Evolutionary conservation across 129 eudicot genomes (phyloP).

Genomic region (Lonicera japonica): DNA sequence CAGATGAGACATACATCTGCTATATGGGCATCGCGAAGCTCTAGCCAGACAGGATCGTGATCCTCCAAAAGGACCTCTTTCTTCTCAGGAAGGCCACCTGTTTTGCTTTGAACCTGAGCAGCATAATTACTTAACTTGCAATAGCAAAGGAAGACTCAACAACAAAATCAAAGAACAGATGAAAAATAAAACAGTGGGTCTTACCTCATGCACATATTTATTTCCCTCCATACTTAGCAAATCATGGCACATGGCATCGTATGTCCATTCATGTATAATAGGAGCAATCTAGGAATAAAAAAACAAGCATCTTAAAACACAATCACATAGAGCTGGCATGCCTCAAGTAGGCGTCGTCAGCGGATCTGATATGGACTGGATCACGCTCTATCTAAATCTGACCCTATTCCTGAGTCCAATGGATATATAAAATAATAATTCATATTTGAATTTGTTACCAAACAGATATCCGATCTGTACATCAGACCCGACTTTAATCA

Average conservation of each 20-base stretch:
- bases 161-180: slow-evolving; percentile 7
- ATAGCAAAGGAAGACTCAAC: slow-evolving; percentile 10
- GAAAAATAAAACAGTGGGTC: slow-evolving; percentile 10
- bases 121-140: slow-evolving; percentile 29
- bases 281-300: slow-evolving; percentile 72
- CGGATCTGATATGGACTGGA: too few species aligned
- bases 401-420: too few species aligned
- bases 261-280: slow-evolving; percentile 93
- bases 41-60: slow-evolving; percentile 94
- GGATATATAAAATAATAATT: too few species aligned
- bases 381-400: too few species aligned
- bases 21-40: slow-evolving; percentile 96
- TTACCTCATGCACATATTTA: slow-evolving; percentile 92
- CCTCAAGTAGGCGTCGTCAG: too few species aligned
- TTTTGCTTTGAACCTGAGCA: slow-evolving; percentile 76
- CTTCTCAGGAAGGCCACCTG: slow-evolving; percentile 79
- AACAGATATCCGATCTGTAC: too few species aligned
- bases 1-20: slow-evolving; percentile 68
- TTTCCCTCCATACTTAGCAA: slow-evolving; percentile 81
- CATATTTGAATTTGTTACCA: too few species aligned
- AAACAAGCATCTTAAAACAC: slow-evolving; percentile 1
- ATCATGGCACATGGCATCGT: slow-evolving; percentile 98
- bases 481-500: too few species aligned
- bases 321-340: background rate
- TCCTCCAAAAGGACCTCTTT: slow-evolving; percentile 95